These are phyloP conservation scores for Stenogyne calaminthoides DNA, from an alignment of 305 asterid genomes.

Conservation along the genomic window DNA sequence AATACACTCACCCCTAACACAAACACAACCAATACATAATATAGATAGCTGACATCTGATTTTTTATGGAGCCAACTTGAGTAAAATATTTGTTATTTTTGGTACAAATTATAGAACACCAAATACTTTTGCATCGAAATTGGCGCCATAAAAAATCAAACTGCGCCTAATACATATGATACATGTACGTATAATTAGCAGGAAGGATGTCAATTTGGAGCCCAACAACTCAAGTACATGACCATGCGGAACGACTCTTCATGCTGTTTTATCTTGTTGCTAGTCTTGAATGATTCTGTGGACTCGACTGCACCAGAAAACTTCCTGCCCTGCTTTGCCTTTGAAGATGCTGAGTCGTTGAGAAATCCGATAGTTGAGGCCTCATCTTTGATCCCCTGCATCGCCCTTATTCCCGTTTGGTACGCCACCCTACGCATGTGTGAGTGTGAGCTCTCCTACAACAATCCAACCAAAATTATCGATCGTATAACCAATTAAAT, in stretches of 20 bases:
- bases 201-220: conserved; percentile 41
- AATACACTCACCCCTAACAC: not conserved
- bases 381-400: conserved; percentile 59
- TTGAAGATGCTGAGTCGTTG: conserved; percentile 12
- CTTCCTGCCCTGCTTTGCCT: conserved; percentile 36
- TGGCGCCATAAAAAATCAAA: not conserved
- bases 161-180: too few relatives aligned
- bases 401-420: conserved; percentile 36
- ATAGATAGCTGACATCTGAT: not conserved
- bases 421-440: conserved; percentile 36
- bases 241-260: conserved; percentile 66
- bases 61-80: not conserved
- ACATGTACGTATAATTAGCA: too few relatives aligned
- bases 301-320: conserved; percentile 41
- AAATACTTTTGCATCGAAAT: not conserved
- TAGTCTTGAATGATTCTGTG: conserved; percentile 6
- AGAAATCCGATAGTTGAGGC: not conserved
- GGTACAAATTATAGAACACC: not conserved
- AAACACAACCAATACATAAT: not conserved
- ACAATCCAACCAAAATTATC: not conserved
- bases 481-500: too few relatives aligned
- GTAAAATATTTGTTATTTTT: not conserved
- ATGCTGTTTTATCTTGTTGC: conserved; percentile 42
- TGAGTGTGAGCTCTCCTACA: not conserved
- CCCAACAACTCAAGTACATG: conserved; percentile 80